Evolutionary conservation across 768 basidiomycete genomes (phyloP), one percentile per base, ranked within the genome.

Genomic region (Botryobasidium botryosum): DNA sequence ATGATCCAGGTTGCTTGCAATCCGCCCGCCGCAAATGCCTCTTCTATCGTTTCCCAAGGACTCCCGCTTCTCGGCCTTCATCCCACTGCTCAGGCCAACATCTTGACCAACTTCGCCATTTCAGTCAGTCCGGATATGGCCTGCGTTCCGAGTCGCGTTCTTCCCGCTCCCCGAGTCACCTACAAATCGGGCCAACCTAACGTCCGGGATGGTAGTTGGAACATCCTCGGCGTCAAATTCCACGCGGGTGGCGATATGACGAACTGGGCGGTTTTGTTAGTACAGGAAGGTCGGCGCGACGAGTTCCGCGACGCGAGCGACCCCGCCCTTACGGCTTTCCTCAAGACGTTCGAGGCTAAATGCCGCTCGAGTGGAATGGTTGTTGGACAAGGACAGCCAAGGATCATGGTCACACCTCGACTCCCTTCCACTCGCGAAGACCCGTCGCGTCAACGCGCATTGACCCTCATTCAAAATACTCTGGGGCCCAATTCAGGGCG

Each of bases 1-100:
- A 85, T 86, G 83, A 77, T 86, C 46, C 64, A 62, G 33, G 62
- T 62, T 44, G 82, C 83, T 0, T 79, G 76, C 58, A 74, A 76
- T 26, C 66, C 65, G 1, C 83, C 83, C 0, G 58, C 55, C 0
- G 53, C 64, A 43, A 83, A 81, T 48, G 77, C 77, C 0, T 62
- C 65, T 24, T 50, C 65, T 6, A 80, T 86, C 49, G 60, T 71
- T 13, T 58, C 67, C 23, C 57, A 69, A n/a, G 82, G 82, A 0
- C 67, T 83, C 45, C 61, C 62, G 3, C 57, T 54, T 0, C 63
- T 85, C 4, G 80, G 75, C 4, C 50, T 61, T 26, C 52, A 26
- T 31, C 51, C 65, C 53, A n/a, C n/a, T n/a, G 52, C 10, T 52
- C 59, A 0, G 52, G 32, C 26, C 25, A 68, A 68, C 7, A n/a